Base-by-base conservation (phyloP, 2,329 filamentous ascomycete species). In the Colletotrichum magnum region DNA sequence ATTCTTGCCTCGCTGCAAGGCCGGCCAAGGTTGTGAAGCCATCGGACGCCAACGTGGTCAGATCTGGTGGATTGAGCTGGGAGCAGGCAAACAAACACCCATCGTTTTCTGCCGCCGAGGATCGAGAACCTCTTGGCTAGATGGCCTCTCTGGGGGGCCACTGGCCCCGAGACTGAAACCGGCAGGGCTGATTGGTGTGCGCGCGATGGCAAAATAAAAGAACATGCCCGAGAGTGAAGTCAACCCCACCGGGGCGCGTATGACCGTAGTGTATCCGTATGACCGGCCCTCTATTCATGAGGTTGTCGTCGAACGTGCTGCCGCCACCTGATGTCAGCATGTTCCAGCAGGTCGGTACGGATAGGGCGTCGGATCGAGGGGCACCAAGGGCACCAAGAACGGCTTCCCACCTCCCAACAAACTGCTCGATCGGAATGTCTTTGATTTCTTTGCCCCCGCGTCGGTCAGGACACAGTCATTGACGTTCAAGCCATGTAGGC, bases 291-390 rank as follows among this genome's bases (percentile, higher is more conserved):
- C 39, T 32, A 10, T 24, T 24, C 21, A n/a, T 12, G 36, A 39
- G 43, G 10, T 24, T 26, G 48, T 43, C 21, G 7, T 32, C 15
- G 39, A n/a, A 43, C n/a, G 57, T 66, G 21, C 58, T 32, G 58
- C 52, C 51, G 64, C 64, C 64, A 68, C 58, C 64, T 68, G 52
- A 68, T 63, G 58, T 63, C 58, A 58, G 52, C 41, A 41, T 54
- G 58, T 67, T 62, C 58, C 58, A 51, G 58, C 50, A 62, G 58
- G 32, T 47, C 41, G 56, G 56, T 60, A 61, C 36, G 48, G 50
- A 7, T 10, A 28, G 26, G 47, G 48, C 32, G 50, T 32, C 32
- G 32, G 51, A 50, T 54, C 47, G 28, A 21, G 24, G 26, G 12
- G 47, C 45, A 47, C 21, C 21, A 48, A n/a, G 15, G 18, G 18